Base-by-base conservation (phyloP, 208 protist species). In the Crithidia thermophila region DNA sequence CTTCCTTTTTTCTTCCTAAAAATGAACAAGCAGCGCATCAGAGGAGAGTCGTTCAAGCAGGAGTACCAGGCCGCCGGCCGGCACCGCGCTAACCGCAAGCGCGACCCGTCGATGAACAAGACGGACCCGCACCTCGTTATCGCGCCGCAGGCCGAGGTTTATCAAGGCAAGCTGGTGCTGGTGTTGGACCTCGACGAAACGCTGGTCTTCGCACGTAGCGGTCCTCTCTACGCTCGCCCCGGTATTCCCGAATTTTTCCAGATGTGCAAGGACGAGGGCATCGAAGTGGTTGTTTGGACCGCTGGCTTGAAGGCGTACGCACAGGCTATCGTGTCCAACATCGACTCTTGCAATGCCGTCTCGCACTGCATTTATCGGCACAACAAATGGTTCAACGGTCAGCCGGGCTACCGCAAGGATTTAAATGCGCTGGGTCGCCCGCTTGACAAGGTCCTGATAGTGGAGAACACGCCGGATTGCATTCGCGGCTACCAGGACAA, bases 391-490 rank as follows among this genome's bases (percentile, higher is more conserved):
- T 97, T 97, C 78, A 97, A 90, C 20, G 91, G 91, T 1, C 90
- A 95, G 64, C 81, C 91, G 30, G 93, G 93, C 11, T 97, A 97
- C 82, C 80, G 90, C 34, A 97, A 97, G 80, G 93, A 97, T 68
- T 61, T 97, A 52, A 80, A 87, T 37, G 81, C 85, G 25, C 82
- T 97, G 47, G 88, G 91, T 28, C 83, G 93, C 10, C 87, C 89
- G 28, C 81, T 97, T 18, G 91, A 97, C 66, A 75, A 72, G 27
- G 90, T 95, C 21, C 72, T 97, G 18, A 97, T 97, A 61, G 90
- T 97, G 39, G 93, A 97, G 67, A 97, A 97, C 65, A 97, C 93
- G 9, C 93, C 93, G 2, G 93, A 97, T 75, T 96, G 93, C 70
- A 94, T 97, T 82, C 84, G 90, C 34, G 93, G 90, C 21, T 94